These are phyloP conservation scores for Fusarium mexicanum DNA, from an alignment of 2,329 filamentous ascomycete species.

Conservation along the genomic window DNA sequence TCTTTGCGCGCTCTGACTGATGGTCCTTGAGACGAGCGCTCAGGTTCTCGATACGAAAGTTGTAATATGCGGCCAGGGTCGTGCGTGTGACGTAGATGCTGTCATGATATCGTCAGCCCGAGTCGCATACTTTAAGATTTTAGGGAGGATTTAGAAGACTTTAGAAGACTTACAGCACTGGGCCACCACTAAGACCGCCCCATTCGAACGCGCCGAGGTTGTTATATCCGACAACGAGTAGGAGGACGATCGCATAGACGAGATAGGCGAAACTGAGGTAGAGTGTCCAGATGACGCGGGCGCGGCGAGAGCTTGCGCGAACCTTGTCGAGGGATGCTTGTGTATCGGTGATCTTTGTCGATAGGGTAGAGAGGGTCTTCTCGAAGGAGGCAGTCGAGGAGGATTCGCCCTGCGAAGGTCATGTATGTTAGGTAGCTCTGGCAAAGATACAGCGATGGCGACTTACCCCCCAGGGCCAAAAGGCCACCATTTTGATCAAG, in stretches of 20 bases:
- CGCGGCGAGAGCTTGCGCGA: constrained; percentile 77
- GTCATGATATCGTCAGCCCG: constrained; percentile 27
- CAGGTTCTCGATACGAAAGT: constrained; percentile 79
- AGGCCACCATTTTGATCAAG: constrained; percentile 73
- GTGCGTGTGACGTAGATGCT: constrained; percentile 85
- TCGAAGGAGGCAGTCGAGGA: constrained; percentile 92
- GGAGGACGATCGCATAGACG: constrained; percentile 81
- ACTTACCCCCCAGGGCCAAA: constrained; percentile 85
- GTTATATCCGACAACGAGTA: constrained; percentile 84
- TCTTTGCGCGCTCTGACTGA: constrained; percentile 81
- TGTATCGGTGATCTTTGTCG: constrained; percentile 81
- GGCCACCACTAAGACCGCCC: constrained; percentile 79
- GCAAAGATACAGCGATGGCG: neutral
- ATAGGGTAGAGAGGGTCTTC: constrained; percentile 84
- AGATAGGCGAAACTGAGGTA: constrained; percentile 93
- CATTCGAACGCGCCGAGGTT: constrained; percentile 83
- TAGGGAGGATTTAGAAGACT: constrained; percentile 53
- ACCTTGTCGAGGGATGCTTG: constrained; percentile 78
- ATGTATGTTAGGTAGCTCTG: constrained; percentile 17
- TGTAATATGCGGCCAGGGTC: constrained; percentile 75
- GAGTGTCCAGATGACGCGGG: constrained; percentile 87
- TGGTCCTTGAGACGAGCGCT: constrained; percentile 76
- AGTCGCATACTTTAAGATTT: neutral
- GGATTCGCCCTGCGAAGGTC: constrained; percentile 70
- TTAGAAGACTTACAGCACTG: constrained; percentile 69